Evolutionary conservation across 768 basidiomycete genomes (phyloP), one percentile per base, ranked within the genome.

Genomic region (Lyophyllum atratum): DNA sequence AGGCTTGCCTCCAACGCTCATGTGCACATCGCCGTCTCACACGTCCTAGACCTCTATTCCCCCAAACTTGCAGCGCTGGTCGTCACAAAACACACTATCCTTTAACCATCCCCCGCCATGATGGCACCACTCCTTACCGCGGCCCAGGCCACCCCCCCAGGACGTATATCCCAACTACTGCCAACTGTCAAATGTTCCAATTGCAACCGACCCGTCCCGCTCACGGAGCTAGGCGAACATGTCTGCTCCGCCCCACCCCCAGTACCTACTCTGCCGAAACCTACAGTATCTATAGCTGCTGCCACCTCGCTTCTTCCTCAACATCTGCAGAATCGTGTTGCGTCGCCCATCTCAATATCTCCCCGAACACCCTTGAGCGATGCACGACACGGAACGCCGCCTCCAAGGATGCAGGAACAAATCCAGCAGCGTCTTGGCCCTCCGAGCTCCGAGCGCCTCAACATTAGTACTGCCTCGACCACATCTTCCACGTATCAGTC

Each of bases 131-230:
- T 73, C 60, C 72, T 72, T 61, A 64, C 62, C 45, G 62, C 67
- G 14, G 52, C n/a, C n/a, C 65, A 70, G 37, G 46, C 70, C 29
- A 66, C 68, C 44, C 63, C 68, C 43, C 64, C 69, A 46, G 73
- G 71, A 43, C 72, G 84, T n/a, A 78, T 83, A n/a, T 92, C 92
- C 22, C 85, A 92, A 70, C 70, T 88, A 48, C 78, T 96, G 10
- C 92, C 94, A 5, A 78, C 86, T 2, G 88, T 95, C 58, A 95
- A 89, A 69, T 97, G 94, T 71, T 92, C 92, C 2, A 87, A 75
- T 28, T 97, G 94, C 68, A 75, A 76, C 63, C 74, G 76, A 9
- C 84, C 82, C 1, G 90, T 97, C 37, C 85, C 89, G 29, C 78
- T 96, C 33, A 74, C 80, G 46, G 79, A 86, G 45, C 85, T 96